Evolutionary conservation across 176 grass and related monocot genomes (phyloP), one percentile per base, ranked within the genome.

Genomic region (Eleusine indica): DNA sequence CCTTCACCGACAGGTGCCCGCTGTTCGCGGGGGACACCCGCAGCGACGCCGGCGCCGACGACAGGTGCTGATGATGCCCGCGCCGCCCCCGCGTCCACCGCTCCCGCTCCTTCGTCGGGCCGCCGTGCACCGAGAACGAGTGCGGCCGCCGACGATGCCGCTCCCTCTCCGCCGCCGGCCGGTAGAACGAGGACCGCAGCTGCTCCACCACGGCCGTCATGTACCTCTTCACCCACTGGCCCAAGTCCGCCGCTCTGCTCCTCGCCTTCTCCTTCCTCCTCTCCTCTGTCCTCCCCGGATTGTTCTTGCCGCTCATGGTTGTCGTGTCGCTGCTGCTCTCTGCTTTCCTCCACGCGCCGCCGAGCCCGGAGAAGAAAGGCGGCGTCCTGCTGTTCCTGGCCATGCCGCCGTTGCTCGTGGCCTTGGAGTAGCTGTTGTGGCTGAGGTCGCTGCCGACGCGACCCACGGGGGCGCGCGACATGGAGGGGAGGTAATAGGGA

Each of bases 1-100:
- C 85, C 22, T 85, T 84, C 15, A 91, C 87, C 3, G 91, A 95
- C 38, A 98, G 91, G 72, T 94, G 93, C 2, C 96, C 96, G 68
- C 96, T 96, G 89, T 94, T 93, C 5, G 88, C 85, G 9, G 96
- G 96, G 0, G 96, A 98, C 1, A 83, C 89, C 5, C 87, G 70
- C 80, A 90, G 92, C n/a, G 96, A 98, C 8, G 87, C 93, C n/a
- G 96, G 96, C 22, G 96, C 96, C 1, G 96, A 94, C 18, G 86
- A 85, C 70, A 90, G 85, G 51, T 87, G 90, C 28, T 42, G 84
- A 0, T 68, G 74, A 11, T 85, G 67, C 51, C 14, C 70, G 38
- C 57, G 80, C 68, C 81, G 84, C 85, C 63, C 61, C 49, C 85
- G 80, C 49, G 47, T 18, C 68, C 63, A 7, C 40, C 48, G 56